Conservation (phyloP, 2,329 filamentous ascomycete species). For the Lasiodiplodia sp. region DNA sequence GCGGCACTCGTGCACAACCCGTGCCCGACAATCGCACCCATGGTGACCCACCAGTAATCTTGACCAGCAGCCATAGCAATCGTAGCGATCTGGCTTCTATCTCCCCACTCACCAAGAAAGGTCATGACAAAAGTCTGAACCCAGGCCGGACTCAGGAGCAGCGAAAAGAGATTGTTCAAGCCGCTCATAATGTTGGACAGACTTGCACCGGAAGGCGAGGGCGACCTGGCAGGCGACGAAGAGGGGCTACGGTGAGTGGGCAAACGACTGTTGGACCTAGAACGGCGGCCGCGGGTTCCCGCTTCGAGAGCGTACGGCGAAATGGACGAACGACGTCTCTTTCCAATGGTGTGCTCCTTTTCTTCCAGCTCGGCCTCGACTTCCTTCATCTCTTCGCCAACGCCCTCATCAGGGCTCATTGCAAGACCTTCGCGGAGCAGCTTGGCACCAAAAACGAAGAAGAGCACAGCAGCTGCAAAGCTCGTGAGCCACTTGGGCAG, state of each 20-base stretch:
- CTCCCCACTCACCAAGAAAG: slow-evolving; percentile 97
- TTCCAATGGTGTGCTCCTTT: slow-evolving; percentile 80
- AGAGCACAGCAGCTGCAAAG: slow-evolving; percentile 82
- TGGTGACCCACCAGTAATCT: slow-evolving; percentile 98
- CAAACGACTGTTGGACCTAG: slow-evolving; percentile 76
- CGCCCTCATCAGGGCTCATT: slow-evolving; percentile 89
- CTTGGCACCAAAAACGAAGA: slow-evolving; percentile 87
- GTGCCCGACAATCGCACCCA: slow-evolving; percentile 86
- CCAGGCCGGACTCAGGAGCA: slow-evolving; percentile 94
- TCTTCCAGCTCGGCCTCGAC: slow-evolving; percentile 93
- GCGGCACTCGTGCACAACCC: slow-evolving; percentile 89
- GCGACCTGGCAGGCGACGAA: slow-evolving; percentile 57
- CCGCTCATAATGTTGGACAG: slow-evolving; percentile 65
- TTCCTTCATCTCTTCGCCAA: slow-evolving; percentile 97
- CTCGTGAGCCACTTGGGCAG: slow-evolving; percentile 92
- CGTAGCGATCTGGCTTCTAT: slow-evolving; percentile 95
- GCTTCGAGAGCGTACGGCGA: slow-evolving; percentile 82
- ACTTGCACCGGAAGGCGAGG: slow-evolving; percentile 45
- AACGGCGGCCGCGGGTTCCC: slow-evolving; percentile 72
- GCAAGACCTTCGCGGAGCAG: slow-evolving; percentile 84
- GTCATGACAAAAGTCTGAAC: slow-evolving; percentile 99
- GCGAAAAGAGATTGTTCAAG: slow-evolving; percentile 82
- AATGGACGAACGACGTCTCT: slow-evolving; percentile 71
- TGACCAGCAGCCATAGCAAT: slow-evolving; percentile 98
- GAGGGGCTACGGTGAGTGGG: slow-evolving; percentile 83